Conservation (phyloP, 2,329 filamentous ascomycete species). For the Neofusicoccum cordaticola region DNA sequence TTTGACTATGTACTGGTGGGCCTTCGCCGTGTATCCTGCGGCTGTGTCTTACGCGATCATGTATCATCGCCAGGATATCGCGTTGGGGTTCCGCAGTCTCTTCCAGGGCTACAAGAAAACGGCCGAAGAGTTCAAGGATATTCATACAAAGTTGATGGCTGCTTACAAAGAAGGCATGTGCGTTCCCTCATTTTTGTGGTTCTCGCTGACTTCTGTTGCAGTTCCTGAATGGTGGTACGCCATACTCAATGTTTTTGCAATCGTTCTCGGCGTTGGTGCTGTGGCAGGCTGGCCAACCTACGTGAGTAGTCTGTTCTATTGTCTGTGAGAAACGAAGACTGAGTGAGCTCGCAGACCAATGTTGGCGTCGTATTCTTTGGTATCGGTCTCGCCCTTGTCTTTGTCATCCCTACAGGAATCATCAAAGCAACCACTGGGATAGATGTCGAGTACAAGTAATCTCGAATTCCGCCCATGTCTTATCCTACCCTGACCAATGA, state of each 20-base stretch:
- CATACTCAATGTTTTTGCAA: conserved; percentile 53
- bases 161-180: conserved; percentile 26
- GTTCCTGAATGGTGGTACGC: conserved; percentile 42
- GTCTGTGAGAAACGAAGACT: not conserved
- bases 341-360: conserved; percentile 33
- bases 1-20: conserved; percentile 36
- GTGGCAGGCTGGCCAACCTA: conserved; percentile 52
- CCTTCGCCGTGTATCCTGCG: conserved; percentile 38
- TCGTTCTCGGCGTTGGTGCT: conserved; percentile 44
- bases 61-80: conserved; percentile 32
- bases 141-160: conserved; percentile 32
- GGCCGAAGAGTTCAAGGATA: conserved; percentile 23
- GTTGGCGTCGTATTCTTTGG: conserved; percentile 54
- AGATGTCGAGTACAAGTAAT: conserved; percentile 43
- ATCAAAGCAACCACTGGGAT: conserved; percentile 55
- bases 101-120: conserved; percentile 28
- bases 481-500: not conserved
- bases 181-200: not conserved
- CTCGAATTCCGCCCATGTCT: too few relatives aligned
- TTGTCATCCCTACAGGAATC: conserved; percentile 54
- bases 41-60: conserved; percentile 35
- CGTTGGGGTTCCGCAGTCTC: not conserved
- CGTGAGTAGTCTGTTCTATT: not conserved
- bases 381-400: conserved; percentile 49
- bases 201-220: not conserved